Percentiles rank a stretch among this genome's conserved stretches.
phyloP scores from a whole-genome alignment of 75 land plant genomes.

The Cunninghamia lanceolata region DNA sequence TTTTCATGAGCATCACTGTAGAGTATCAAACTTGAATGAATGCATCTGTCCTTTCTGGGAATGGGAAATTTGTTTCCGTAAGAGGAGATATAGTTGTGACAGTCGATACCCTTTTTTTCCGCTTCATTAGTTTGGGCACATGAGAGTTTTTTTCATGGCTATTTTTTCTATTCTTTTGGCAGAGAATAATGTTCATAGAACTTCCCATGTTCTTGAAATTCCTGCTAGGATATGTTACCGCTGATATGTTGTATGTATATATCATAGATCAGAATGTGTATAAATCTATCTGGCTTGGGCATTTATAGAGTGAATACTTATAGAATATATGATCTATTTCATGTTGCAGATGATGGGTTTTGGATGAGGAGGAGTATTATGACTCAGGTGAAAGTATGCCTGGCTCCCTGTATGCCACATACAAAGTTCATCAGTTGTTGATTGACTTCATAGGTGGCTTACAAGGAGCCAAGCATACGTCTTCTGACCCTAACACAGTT shows the following conservation, averaged over 20 bases:
- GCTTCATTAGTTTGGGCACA: neutral
- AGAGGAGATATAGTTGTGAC: neutral
- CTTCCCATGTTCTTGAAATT: neutral
- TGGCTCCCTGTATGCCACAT: slow-evolving; percentile 19
- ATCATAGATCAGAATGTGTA: neutral
- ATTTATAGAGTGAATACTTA: neutral
- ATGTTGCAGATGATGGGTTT: neutral
- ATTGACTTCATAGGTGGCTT: slow-evolving; percentile 13
- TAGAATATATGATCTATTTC: neutral
- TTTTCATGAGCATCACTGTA: neutral
- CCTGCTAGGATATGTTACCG: neutral
- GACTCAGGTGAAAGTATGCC: slow-evolving; percentile 7
- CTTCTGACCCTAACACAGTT: neutral
- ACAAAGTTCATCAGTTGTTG: slow-evolving; percentile 6
- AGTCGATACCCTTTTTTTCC: neutral
- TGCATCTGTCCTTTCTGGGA: neutral
- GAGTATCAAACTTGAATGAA: neutral
- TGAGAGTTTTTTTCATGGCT: neutral
- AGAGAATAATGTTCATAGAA: neutral
- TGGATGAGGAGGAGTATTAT: neutral
- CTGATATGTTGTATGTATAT: neutral
- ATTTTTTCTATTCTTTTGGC: neutral
- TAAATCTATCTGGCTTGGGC: neutral
- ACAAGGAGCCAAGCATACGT: slow-evolving; percentile 16
- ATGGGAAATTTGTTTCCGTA: neutral